Conservation (phyloP, 768 basidiomycete species). For the Royoungia palumana region DNA sequence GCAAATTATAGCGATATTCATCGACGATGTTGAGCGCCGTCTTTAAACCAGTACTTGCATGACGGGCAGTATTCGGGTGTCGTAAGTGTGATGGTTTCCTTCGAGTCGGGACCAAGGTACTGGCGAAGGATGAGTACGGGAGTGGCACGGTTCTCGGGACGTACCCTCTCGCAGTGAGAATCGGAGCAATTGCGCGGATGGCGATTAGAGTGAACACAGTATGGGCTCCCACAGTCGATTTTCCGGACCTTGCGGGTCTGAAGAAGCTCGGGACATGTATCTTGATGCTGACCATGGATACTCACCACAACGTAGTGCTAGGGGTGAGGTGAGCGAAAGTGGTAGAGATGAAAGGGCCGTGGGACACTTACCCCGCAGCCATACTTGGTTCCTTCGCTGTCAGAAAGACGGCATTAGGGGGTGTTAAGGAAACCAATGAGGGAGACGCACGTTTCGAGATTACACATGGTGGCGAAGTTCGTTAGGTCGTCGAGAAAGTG, state of each 20-base stretch:
- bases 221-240: constrained; percentile 33
- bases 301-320: constrained; percentile 70
- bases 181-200: constrained; percentile 42
- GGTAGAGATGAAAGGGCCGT: constrained; percentile 13
- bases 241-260: constrained; percentile 34
- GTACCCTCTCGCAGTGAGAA: constrained; percentile 44
- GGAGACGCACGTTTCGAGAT: constrained; percentile 49
- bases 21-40: constrained; percentile 40
- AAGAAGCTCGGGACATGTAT: no score
- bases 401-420: constrained; percentile 24
- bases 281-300: constrained; percentile 21
- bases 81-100: constrained; percentile 53
- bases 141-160: constrained; percentile 10
- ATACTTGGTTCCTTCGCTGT: constrained; percentile 70
- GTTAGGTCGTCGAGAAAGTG: constrained; percentile 10
- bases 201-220: constrained; percentile 38
- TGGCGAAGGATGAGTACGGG: constrained; percentile 4
- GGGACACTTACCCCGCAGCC: constrained; percentile 57
- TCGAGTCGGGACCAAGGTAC: constrained; percentile 70
- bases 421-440: not conserved
- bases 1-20: constrained; percentile 16
- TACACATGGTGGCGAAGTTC: constrained; percentile 43
- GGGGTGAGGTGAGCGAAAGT: constrained; percentile 9
- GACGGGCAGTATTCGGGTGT: constrained; percentile 53
- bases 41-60: constrained; percentile 58